Evolutionary conservation across 495 filamentous ascomycete species (phyloP), one percentile per base, ranked within the genome.

Genomic region (Hamigera avellanea): DNA sequence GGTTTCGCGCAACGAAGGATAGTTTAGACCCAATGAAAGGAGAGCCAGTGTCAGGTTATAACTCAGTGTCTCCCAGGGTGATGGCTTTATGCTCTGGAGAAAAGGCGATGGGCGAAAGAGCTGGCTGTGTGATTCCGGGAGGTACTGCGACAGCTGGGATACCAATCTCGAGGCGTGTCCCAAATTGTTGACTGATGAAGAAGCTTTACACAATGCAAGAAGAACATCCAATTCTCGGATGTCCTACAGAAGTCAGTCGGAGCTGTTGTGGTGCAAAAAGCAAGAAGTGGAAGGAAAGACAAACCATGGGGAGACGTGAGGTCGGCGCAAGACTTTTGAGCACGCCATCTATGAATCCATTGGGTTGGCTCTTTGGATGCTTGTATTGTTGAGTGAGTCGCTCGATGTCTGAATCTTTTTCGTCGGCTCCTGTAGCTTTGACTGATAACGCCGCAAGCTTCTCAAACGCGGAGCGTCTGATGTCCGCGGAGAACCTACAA

Each of bases 11-110:
- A 95, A 61, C 2, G 65, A 64, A 23, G 69, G 62, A 53, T 85
- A 80, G 33, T 75, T 75, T 14, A 74, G 61, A 0, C 86, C 88
- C 25, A 96, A 54, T 1, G 76, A 74, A 25, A 96, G 69, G n/a
- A 94, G 56, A 6, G 86, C 88, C 0, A 67, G 71, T 1, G 84
- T 79, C 31, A 96, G 67, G 41, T 80, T 75, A 40, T 72, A 77
- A n/a, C 83, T 80, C 19, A 96, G 69, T 1, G 75, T 68, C 60
- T 96, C 91, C 74, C 84, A 91, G 10, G 91, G 93, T 2, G 89
- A 94, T 8, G 86, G 85, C 44, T 83, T 76, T 43, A 94, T 74
- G 41, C 72, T 77, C 26, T 76, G 79, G 39, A 95, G 77, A 53
- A 83, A 83, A 0, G 89, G 84, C 29, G 88, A 93, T 2, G 76